Percentiles rank a stretch among this genome's conserved stretches.
Conservation (phyloP, 495 filamentous ascomycete species). For the Trichoderma orchidacearum region DNA sequence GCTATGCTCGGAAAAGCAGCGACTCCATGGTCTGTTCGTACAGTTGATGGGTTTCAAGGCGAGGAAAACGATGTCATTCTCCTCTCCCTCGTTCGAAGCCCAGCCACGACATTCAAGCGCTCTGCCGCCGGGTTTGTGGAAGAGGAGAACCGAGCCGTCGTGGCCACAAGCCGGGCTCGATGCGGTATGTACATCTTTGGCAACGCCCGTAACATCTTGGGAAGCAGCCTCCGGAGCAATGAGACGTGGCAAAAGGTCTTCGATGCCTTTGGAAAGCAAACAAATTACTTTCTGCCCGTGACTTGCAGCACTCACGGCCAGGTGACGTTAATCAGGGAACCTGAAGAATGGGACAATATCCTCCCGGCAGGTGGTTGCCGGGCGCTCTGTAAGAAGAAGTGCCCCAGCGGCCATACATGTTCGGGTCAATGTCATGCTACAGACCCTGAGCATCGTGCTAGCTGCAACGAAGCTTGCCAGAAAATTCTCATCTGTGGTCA, state of each 20-base stretch:
- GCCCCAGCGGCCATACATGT: constrained; percentile 29
- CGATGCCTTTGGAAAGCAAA: constrained; percentile 16
- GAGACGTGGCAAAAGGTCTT: constrained; percentile 24
- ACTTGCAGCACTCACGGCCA: constrained; percentile 15
- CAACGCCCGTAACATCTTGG: constrained; percentile 43
- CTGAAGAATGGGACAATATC: constrained; percentile 37
- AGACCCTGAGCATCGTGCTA: constrained; percentile 5
- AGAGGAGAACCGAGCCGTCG: constrained; percentile 69
- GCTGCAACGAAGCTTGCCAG: constrained; percentile 45
- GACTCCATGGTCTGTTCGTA: no score
- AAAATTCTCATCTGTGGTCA: constrained; percentile 47
- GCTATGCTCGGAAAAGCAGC: no score
- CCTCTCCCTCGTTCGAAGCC: constrained; percentile 70
- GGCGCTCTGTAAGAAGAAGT: constrained; percentile 27
- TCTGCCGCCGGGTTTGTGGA: constrained; percentile 54
- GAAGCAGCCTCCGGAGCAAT: constrained; percentile 17
- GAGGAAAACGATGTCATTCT: constrained; percentile 85
- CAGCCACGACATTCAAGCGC: constrained; percentile 7
- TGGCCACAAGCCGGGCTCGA: constrained; percentile 78
- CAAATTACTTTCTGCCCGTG: constrained; percentile 2
- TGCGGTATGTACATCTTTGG: constrained; percentile 83
- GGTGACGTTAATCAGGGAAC: constrained; percentile 21
- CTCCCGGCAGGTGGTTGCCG: constrained; percentile 46
- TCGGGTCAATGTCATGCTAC: constrained; percentile 27
- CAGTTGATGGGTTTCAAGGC: constrained; percentile 89